Conservation (phyloP, 1,139 yeast genomes). For the Taphrina populina region DNA sequence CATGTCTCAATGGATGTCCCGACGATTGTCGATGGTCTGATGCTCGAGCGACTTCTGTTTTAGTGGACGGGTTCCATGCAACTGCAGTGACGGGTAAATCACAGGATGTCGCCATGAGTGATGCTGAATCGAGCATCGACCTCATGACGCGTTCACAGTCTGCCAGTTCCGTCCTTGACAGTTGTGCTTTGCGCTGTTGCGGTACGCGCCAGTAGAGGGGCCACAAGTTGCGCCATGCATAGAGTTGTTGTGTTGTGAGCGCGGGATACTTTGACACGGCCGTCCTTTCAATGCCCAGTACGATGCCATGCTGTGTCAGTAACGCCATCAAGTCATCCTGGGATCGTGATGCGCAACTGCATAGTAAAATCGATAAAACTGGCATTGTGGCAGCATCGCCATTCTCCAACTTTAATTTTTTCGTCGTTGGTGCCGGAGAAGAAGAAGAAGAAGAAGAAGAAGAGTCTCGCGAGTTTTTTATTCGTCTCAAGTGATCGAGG, state of each 20-base stretch:
- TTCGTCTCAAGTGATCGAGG: slow-evolving; percentile 30
- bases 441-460: background rate
- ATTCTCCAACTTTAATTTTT: slow-evolving; percentile 19
- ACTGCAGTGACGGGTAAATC: slow-evolving; percentile 50
- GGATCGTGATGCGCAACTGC: slow-evolving; percentile 13
- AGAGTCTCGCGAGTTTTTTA: slow-evolving; percentile 13
- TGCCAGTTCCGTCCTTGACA: slow-evolving; percentile 15
- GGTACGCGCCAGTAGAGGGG: slow-evolving; percentile 32
- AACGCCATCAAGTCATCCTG: slow-evolving; percentile 10
- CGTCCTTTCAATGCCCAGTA: background rate
- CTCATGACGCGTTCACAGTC: slow-evolving; percentile 25
- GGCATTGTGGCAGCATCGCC: background rate
- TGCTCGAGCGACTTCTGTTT: slow-evolving; percentile 46
- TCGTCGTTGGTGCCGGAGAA: background rate
- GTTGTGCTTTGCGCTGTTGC: slow-evolving; percentile 6
- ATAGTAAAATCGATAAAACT: slow-evolving; percentile 19
- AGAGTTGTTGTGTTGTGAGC: slow-evolving; percentile 24
- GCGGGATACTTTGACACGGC: slow-evolving; percentile 28
- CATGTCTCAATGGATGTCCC: slow-evolving; percentile 62
- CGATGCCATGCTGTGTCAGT: slow-evolving; percentile 1
- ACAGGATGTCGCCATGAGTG: slow-evolving; percentile 10
- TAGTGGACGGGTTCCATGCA: slow-evolving; percentile 53
- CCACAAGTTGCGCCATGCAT: slow-evolving; percentile 29
- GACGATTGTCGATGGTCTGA: slow-evolving; percentile 48
- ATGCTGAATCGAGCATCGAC: slow-evolving; percentile 15